Conservation (phyloP, 805 yeast genomes). For the Candida gorgasii region DNA sequence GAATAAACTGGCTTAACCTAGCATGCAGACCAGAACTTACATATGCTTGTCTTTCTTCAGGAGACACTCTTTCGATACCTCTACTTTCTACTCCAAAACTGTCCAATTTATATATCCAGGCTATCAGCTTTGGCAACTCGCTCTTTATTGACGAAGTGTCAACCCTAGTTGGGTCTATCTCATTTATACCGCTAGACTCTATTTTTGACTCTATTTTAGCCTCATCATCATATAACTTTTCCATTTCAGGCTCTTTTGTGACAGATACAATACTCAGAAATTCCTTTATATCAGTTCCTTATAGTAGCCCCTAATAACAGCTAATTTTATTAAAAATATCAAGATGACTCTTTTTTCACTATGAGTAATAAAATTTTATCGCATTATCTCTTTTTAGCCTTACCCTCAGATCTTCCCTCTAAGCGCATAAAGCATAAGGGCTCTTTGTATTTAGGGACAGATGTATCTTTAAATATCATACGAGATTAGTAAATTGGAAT, state of each 20-base stretch:
- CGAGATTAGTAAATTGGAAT: too few relatives aligned
- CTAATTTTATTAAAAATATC: background rate
- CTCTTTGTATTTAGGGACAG: too few relatives aligned
- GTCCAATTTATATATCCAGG: conserved; percentile 26
- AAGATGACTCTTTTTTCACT: background rate
- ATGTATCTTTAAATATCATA: too few relatives aligned
- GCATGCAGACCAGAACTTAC: conserved; percentile 10
- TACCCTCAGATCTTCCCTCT: conserved; percentile 2
- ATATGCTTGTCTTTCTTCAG: conserved; percentile 25
- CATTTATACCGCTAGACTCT: background rate
- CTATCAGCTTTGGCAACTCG: conserved; percentile 10
- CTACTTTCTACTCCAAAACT: conserved; percentile 32
- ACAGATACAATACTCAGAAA: too few relatives aligned
- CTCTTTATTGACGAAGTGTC: background rate
- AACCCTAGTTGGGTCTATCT: background rate
- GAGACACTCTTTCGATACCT: conserved; percentile 36
- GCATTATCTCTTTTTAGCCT: too few relatives aligned
- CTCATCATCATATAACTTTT: background rate
- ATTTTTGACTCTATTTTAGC: background rate
- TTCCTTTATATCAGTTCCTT: background rate
- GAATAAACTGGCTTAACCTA: conserved; percentile 22
- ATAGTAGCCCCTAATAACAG: too few relatives aligned
- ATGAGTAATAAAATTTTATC: background rate
- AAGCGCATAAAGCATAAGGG: conserved; percentile 10
- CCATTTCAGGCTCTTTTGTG: too few relatives aligned